Evolutionary conservation across 495 filamentous ascomycete species (phyloP).

Genomic region (Tuber magnatum): DNA sequence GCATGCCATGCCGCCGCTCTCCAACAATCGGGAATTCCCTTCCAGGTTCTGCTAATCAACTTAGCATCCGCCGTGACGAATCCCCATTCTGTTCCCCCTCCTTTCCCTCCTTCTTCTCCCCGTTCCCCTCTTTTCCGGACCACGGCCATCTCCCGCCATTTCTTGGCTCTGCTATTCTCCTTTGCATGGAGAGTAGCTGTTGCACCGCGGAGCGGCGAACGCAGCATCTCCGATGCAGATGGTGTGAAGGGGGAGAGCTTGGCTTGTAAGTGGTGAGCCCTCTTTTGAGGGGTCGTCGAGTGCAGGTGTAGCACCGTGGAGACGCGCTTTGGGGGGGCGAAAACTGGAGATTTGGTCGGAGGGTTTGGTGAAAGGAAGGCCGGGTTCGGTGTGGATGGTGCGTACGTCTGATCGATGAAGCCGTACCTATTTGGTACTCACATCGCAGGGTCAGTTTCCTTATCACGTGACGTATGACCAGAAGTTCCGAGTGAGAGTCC

Average conservation of each 20-base stretch:
- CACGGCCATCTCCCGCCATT: conserved; percentile 96
- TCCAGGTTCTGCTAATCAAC: conserved; percentile 87
- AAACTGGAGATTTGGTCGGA: conserved; percentile 37
- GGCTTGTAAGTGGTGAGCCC: conserved; percentile 42
- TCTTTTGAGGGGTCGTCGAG: conserved; percentile 37
- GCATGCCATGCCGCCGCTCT: conserved; percentile 88
- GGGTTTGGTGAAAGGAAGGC: conserved; percentile 6
- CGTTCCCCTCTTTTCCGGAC: conserved; percentile 45
- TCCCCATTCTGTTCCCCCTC: conserved; percentile 81
- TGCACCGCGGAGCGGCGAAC: conserved; percentile 28
- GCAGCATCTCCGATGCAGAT: conserved; percentile 40
- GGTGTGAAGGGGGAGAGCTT: conserved; percentile 27
- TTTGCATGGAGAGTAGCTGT: conserved; percentile 56
- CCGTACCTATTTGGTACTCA: conserved; percentile 58
- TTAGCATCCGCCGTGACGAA: conserved; percentile 82
- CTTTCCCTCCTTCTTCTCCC: conserved; percentile 43
- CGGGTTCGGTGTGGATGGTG: conserved; percentile 31
- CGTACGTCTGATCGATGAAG: conserved; percentile 63
- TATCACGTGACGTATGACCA: conserved; percentile 23
- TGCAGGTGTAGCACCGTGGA: conserved; percentile 38
- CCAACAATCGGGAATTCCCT: conserved; percentile 97
- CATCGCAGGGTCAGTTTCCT: background rate
- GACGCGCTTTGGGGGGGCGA: conserved; percentile 43
- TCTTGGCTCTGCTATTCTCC: conserved; percentile 78
- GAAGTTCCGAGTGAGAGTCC: conserved; percentile 22